Evolutionary conservation across 164 flowering plant species (phyloP).

Genomic region (Brasenia schreberi): DNA sequence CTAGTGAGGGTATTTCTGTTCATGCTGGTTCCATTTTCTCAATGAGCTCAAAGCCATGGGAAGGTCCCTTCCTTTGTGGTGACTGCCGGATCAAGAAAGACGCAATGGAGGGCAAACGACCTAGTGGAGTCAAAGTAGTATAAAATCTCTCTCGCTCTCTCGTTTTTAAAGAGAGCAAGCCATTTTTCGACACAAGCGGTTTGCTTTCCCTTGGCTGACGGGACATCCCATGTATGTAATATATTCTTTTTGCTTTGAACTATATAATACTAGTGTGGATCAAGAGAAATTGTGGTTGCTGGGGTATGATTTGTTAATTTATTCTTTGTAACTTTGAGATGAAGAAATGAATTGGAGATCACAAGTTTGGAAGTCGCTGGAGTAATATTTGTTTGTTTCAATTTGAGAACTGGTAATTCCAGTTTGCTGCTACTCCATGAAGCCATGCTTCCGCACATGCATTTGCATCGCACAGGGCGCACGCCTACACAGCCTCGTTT

Average conservation of each 20-base stretch:
- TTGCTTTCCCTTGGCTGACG: background rate
- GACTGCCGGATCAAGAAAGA: slow-evolving; percentile 67
- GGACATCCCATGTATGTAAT: slow-evolving; percentile 1
- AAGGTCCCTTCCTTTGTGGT: slow-evolving; percentile 82
- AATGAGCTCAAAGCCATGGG: slow-evolving; percentile 76
- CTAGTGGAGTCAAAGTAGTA: slow-evolving; percentile 46
- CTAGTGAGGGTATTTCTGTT: slow-evolving; percentile 83
- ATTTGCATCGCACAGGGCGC: too few relatives aligned
- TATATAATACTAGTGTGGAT: background rate
- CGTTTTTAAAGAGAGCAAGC: background rate
- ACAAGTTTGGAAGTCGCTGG: background rate
- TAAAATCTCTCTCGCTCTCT: slow-evolving; percentile 6
- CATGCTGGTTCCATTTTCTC: slow-evolving; percentile 89
- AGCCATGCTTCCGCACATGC: too few relatives aligned
- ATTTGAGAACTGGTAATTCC: too few relatives aligned
- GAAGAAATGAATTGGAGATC: background rate
- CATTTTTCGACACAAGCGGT: slow-evolving; percentile 3
- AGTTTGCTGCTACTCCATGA: too few relatives aligned
- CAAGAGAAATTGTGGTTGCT: too few relatives aligned
- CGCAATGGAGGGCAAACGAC: slow-evolving; percentile 80
- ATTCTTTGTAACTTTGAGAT: background rate
- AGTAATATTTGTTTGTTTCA: background rate
- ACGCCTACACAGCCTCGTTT: too few relatives aligned
- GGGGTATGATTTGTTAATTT: background rate
- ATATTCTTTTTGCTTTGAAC: background rate